A percentile compares a stretch with the other conserved stretches of the same genome.
Evolutionary conservation across 2,329 filamentous ascomycete genomes (phyloP).

Genomic region (Colletotrichum coccodes): DNA sequence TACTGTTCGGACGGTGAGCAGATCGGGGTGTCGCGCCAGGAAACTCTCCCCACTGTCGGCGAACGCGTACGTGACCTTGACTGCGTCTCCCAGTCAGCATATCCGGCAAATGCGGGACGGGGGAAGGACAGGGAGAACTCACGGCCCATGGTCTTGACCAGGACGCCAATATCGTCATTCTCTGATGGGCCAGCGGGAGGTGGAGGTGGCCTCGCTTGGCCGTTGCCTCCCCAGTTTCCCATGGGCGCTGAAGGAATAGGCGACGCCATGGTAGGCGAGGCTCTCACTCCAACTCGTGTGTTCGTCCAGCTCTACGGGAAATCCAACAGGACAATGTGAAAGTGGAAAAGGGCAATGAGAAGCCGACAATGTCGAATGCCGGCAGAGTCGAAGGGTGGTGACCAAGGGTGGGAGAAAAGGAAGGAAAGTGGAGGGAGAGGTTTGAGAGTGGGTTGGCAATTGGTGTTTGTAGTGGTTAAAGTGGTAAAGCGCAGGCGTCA

Average conservation of each 20-base stretch:
- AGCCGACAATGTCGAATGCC: slow-evolving; percentile 15
- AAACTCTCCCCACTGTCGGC: slow-evolving; percentile 90
- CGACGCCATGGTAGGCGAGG: slow-evolving; percentile 49
- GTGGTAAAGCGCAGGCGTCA: slow-evolving; percentile 32
- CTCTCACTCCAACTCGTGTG: slow-evolving; percentile 16
- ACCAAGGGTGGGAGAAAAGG: slow-evolving; percentile 17
- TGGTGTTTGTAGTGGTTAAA: slow-evolving; percentile 31
- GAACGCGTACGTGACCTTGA: slow-evolving; percentile 98
- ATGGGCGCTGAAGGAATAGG: slow-evolving; percentile 45
- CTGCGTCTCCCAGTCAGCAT: slow-evolving; percentile 54
- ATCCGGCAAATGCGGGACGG: not conserved
- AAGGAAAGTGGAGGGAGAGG: slow-evolving; percentile 23
- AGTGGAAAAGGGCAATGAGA: not conserved
- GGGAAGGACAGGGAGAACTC: slow-evolving; percentile 47
- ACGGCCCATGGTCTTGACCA: slow-evolving; percentile 75
- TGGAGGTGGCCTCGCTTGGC: slow-evolving; percentile 34
- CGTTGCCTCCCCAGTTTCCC: slow-evolving; percentile 44
- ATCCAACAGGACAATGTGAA: not conserved
- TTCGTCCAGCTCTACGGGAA: slow-evolving; percentile 13
- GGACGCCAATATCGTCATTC: slow-evolving; percentile 60
- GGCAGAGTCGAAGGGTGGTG: slow-evolving; percentile 9
- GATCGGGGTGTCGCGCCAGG: slow-evolving; percentile 84
- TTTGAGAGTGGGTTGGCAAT: slow-evolving; percentile 19
- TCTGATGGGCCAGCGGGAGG: slow-evolving; percentile 38
- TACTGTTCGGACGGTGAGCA: slow-evolving; percentile 82